phyloP scores from a whole-genome alignment of 75 land plant genomes.

The Larix kaempferi region DNA sequence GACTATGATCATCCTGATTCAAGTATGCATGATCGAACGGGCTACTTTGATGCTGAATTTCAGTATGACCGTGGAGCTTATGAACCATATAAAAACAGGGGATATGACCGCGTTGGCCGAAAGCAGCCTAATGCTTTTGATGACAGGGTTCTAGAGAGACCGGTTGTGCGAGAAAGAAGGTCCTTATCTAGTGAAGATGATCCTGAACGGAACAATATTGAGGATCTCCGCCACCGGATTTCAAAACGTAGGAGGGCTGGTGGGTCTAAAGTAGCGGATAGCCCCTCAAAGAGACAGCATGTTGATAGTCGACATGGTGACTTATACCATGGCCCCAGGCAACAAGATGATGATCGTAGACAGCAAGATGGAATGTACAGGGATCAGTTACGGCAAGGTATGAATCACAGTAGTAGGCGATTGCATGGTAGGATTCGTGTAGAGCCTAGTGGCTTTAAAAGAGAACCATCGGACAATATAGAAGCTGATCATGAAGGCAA shows the following conservation, averaged over 20 bases:
- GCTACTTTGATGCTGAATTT: constrained; percentile 8
- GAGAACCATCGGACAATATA: constrained; percentile 2
- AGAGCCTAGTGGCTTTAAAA: constrained; percentile 2
- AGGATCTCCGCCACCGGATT: constrained; percentile 55
- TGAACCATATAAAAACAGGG: constrained; percentile 34
- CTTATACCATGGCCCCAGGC: constrained; percentile 7
- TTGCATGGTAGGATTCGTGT: constrained; percentile 9
- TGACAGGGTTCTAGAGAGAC: constrained; percentile 24
- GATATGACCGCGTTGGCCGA: constrained; percentile 24
- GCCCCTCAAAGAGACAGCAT: neutral
- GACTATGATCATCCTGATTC: too few relatives aligned
- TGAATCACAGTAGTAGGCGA: constrained; percentile 4
- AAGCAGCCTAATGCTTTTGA: constrained; percentile 22
- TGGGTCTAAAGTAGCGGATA: constrained; percentile 2
- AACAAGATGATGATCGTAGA: constrained; percentile 7
- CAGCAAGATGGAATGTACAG: constrained; percentile 6
- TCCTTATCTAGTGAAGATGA: constrained; percentile 9
- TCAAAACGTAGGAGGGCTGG: constrained; percentile 47
- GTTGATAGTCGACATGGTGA: constrained; percentile 6
- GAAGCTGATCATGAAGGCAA: constrained; percentile 4
- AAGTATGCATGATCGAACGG: neutral
- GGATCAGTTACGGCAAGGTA: constrained; percentile 1
- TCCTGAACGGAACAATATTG: constrained; percentile 11
- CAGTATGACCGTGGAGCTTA: constrained; percentile 27
- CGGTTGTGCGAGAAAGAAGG: constrained; percentile 31